These are phyloP conservation scores for Pyrenophora seminiperda DNA, from an alignment of 2,329 filamentous ascomycete species.

Conservation along the genomic window DNA sequence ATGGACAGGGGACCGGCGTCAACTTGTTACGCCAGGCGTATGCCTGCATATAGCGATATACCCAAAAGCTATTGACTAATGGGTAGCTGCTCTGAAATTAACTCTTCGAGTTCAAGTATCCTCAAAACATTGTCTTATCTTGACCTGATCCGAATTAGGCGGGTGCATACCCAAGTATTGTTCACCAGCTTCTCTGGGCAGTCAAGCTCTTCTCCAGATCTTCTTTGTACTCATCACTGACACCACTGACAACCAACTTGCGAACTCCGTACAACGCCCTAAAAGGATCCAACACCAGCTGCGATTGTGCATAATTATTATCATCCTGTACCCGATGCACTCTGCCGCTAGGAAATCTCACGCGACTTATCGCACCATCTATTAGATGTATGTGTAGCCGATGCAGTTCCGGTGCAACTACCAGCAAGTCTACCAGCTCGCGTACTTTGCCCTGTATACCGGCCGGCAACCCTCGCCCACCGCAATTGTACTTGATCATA, in stretches of 20 bases:
- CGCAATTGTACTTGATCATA: constrained; percentile 59
- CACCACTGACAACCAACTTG: constrained; percentile 46
- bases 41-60: constrained; percentile 26
- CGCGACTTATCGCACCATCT: constrained; percentile 35
- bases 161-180: neutral
- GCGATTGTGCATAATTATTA: constrained; percentile 43
- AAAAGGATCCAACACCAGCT: constrained; percentile 53
- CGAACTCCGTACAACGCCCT: constrained; percentile 44
- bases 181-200: constrained; percentile 16
- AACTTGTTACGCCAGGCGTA: constrained; percentile 5
- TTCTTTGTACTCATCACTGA: constrained; percentile 47
- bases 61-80: constrained; percentile 28
- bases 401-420: constrained; percentile 27
- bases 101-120: neutral
- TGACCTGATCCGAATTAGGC: too few relatives aligned
- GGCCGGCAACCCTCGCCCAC: constrained; percentile 51
- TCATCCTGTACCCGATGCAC: constrained; percentile 44
- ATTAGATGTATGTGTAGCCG: constrained; percentile 41
- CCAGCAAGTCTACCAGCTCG: constrained; percentile 49
- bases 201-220: constrained; percentile 44
- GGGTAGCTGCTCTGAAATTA: constrained; percentile 11
- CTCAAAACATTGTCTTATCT: too few relatives aligned
- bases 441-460: constrained; percentile 51
- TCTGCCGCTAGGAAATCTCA: constrained; percentile 37
- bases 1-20: constrained; percentile 14